A percentile compares a stretch with the other conserved stretches of the same genome.
Conservation (phyloP, 148 eudicot genomes). For the Rhododendron vialii region DNA sequence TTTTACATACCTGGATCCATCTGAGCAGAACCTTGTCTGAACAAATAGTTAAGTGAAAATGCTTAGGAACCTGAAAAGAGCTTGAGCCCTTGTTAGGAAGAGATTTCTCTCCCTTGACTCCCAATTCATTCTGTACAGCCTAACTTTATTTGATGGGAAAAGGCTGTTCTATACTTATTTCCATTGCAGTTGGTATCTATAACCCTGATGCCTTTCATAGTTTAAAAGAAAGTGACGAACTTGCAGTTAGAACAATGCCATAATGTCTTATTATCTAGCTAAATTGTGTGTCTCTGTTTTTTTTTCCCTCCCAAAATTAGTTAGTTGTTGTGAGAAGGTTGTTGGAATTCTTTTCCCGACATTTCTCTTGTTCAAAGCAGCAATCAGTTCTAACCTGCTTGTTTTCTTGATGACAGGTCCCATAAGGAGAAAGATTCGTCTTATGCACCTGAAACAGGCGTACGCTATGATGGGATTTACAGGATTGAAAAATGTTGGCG, state of each 20-base stretch:
- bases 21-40: too few relatives aligned
- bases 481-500: conserved; percentile 95
- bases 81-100: too few relatives aligned
- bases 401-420: conserved; percentile 42
- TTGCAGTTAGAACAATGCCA: not conserved
- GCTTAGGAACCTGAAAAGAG: too few relatives aligned
- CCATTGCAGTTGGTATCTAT: conserved; percentile 1
- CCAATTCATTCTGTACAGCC: too few relatives aligned
- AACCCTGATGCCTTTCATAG: not conserved
- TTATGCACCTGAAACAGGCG: conserved; percentile 82
- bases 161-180: not conserved
- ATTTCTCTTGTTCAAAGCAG: not conserved
- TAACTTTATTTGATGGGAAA: too few relatives aligned
- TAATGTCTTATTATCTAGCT: not conserved
- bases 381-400: not conserved
- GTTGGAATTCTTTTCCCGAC: not conserved
- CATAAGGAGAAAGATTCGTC: conserved; percentile 78
- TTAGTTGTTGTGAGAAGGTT: not conserved
- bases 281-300: not conserved
- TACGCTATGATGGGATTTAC: conserved; percentile 89
- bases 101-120: too few relatives aligned
- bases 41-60: too few relatives aligned
- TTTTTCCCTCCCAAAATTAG: not conserved
- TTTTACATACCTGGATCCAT: too few relatives aligned
- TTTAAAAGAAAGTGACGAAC: not conserved